A percentile compares a stretch with the other conserved stretches of the same genome.
phyloP scores from a whole-genome alignment of 169 alveolate species.

The Plasmodium knowlesi region DNA sequence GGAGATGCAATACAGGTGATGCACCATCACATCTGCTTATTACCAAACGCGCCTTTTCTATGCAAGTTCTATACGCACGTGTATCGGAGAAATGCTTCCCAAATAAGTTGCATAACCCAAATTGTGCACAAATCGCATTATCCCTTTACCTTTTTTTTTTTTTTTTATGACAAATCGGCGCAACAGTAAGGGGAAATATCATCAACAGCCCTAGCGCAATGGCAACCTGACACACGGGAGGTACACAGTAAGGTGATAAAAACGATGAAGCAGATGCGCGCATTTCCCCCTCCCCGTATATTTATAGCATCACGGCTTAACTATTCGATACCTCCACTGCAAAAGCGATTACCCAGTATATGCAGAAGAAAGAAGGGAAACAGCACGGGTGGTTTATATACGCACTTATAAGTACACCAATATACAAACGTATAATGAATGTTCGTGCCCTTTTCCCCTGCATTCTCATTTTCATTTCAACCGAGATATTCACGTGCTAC shows the following conservation, averaged over 20 bases:
- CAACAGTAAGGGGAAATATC: background rate
- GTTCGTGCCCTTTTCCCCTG: background rate
- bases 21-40: background rate
- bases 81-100: background rate
- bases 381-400: background rate
- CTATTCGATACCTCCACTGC: background rate
- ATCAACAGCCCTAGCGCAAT: background rate
- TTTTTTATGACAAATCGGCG: background rate
- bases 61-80: background rate
- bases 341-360: background rate
- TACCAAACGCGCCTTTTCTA: background rate
- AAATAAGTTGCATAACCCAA: background rate
- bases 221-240: background rate
- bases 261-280: background rate
- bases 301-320: background rate
- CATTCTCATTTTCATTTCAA: constrained; percentile 1
- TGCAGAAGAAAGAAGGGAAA: background rate
- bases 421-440: constrained; percentile 10
- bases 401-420: background rate
- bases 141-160: background rate
- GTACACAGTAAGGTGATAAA: background rate
- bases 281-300: background rate
- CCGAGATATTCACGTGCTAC: background rate
- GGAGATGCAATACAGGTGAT: background rate
- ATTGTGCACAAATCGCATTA: background rate